Conservation (phyloP, 2,329 filamentous ascomycete species). For the Fulvia fulva region DNA sequence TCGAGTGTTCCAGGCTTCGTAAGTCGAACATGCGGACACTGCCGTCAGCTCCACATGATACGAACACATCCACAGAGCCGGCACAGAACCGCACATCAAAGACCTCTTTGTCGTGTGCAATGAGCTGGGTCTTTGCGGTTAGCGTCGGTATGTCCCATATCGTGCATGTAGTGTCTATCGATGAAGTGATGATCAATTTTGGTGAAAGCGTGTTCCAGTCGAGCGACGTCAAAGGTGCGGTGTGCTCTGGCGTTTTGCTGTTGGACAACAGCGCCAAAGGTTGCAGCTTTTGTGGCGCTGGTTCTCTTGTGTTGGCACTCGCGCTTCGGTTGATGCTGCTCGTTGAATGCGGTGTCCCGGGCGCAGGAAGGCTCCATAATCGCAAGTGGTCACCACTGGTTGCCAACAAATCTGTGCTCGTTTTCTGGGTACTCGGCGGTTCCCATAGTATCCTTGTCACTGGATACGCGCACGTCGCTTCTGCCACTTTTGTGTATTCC, state of each 20-base stretch:
- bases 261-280: conserved; percentile 91
- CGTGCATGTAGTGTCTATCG: conserved; percentile 97
- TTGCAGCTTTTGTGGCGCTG: conserved; percentile 73
- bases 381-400: conserved; percentile 93
- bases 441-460: conserved; percentile 96
- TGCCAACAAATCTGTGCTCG: conserved; percentile 88
- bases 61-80: conserved; percentile 97
- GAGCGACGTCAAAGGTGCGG: conserved; percentile 88
- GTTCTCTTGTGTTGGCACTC: conserved; percentile 57
- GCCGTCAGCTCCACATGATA: conserved; percentile 94
- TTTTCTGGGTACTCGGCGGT: conserved; percentile 88
- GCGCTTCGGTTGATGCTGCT: conserved; percentile 65
- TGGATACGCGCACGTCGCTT: conserved; percentile 96
- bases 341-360: conserved; percentile 32
- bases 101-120: conserved; percentile 98
- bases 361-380: conserved; percentile 78
- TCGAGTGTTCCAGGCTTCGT: conserved; percentile 92
- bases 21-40: conserved; percentile 99
- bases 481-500: conserved; percentile 89
- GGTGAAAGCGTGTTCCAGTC: conserved; percentile 98
- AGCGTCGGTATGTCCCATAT: conserved; percentile 99
- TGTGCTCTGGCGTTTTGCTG: conserved; percentile 97
- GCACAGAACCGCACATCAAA: conserved; percentile 98
- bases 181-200: conserved; percentile 96
- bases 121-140: conserved; percentile 95